Evolutionary conservation across 768 basidiomycete species (phyloP).

Genomic region (Boletus rubropictus): DNA sequence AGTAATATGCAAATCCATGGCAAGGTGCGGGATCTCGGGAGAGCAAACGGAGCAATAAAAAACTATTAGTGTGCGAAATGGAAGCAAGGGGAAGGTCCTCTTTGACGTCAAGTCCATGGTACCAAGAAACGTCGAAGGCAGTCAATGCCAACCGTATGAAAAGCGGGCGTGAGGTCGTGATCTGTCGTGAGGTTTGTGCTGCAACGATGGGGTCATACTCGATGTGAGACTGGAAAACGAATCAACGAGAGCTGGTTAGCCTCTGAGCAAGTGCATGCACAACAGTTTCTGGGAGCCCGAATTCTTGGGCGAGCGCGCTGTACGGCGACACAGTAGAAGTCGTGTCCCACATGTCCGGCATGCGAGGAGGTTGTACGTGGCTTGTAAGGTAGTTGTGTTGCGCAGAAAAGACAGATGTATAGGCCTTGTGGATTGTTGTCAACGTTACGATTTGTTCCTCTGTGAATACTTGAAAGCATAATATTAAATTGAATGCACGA

Average conservation of each 20-base stretch:
- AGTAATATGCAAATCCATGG: slow-evolving; percentile 27
- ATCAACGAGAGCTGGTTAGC: slow-evolving; percentile 30
- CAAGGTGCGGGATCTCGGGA: slow-evolving; percentile 14
- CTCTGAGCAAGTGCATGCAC: slow-evolving; percentile 65
- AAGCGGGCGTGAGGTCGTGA: slow-evolving; percentile 11
- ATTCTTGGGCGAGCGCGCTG: slow-evolving; percentile 62
- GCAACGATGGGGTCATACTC: neutral
- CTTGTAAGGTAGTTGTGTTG: slow-evolving; percentile 4
- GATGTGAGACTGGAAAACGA: neutral
- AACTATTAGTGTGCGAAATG: slow-evolving; percentile 14
- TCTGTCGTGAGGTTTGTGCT: slow-evolving; percentile 15
- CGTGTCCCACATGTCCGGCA: slow-evolving; percentile 22
- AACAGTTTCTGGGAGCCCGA: slow-evolving; percentile 64
- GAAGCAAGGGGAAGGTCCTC: slow-evolving; percentile 8
- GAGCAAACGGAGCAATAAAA: slow-evolving; percentile 16
- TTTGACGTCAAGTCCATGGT: slow-evolving; percentile 15
- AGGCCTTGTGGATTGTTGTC: slow-evolving; percentile 37
- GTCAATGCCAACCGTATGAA: slow-evolving; percentile 23
- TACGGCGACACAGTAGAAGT: slow-evolving; percentile 26
- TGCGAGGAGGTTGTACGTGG: slow-evolving; percentile 9
- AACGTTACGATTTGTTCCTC: slow-evolving; percentile 50
- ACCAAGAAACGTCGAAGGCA: slow-evolving; percentile 25
- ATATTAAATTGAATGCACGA: neutral
- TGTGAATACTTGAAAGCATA: slow-evolving; percentile 48
- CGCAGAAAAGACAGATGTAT: slow-evolving; percentile 15